Conservation (phyloP, 208 protist genomes). For the Leishmania guyanensis region DNA sequence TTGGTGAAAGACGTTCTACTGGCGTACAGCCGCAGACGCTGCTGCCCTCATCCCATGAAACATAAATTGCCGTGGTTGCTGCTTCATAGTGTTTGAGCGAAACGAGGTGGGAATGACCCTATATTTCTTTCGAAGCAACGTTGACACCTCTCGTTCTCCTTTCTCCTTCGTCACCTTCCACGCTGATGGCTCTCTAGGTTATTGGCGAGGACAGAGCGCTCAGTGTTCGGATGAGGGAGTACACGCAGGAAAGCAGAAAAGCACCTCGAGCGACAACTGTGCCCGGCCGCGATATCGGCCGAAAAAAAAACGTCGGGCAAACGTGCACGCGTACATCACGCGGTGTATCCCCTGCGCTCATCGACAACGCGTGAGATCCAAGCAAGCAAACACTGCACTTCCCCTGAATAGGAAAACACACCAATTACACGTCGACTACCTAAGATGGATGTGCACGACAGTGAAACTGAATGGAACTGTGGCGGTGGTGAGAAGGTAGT, state of each 20-base stretch:
- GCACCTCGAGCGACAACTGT: not conserved
- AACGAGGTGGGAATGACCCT: not conserved
- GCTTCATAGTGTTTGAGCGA: too few species aligned
- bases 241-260: not conserved
- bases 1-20: not conserved
- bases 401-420: not conserved
- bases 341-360: not conserved
- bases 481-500: too few species aligned
- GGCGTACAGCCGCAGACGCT: not conserved
- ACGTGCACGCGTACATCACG: not conserved
- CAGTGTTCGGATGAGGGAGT: not conserved
- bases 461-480: too few species aligned
- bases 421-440: not conserved
- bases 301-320: not conserved
- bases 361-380: not conserved
- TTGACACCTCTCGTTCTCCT: not conserved
- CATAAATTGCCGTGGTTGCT: not conserved
- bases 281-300: not conserved
- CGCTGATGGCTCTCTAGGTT: not conserved
- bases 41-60: not conserved
- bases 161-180: not conserved
- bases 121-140: not conserved
- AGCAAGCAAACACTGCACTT: not conserved
- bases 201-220: not conserved
- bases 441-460: not conserved